Conservation (phyloP, 768 basidiomycete genomes). For the Astraeus odoratus region DNA sequence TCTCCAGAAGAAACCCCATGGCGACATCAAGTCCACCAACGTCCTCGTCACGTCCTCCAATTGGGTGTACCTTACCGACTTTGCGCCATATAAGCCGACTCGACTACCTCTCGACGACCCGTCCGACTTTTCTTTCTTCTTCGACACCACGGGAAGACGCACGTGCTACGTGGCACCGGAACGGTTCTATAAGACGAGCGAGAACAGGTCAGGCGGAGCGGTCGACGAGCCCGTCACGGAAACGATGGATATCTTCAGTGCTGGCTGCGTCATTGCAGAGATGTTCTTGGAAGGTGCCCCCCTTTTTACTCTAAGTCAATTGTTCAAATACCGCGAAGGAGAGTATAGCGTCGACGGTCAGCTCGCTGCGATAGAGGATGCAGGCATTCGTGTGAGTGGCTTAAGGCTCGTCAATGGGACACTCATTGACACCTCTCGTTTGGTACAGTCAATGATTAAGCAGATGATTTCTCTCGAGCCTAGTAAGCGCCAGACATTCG, state of each 20-base stretch:
- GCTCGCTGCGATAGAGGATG: conserved; percentile 71
- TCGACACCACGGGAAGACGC: conserved; percentile 88
- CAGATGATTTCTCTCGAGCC: conserved; percentile 89
- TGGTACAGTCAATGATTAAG: conserved; percentile 67
- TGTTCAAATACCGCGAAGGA: conserved; percentile 90
- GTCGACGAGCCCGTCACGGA: conserved; percentile 76
- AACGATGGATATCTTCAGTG: conserved; percentile 95
- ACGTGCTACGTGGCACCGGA: conserved; percentile 98
- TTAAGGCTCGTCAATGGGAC: background rate
- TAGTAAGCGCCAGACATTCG: conserved; percentile 70
- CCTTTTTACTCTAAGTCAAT: conserved; percentile 87
- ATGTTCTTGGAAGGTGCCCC: conserved; percentile 92
- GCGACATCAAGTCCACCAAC: conserved; percentile 97
- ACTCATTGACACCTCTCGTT: conserved; percentile 15
- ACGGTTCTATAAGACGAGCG: conserved; percentile 80
- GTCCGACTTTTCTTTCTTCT: conserved; percentile 96
- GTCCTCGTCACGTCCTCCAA: conserved; percentile 95
- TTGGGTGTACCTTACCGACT: conserved; percentile 92
- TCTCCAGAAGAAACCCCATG: conserved; percentile 86
- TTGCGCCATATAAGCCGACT: conserved; percentile 91
- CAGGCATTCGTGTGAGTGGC: conserved; percentile 66
- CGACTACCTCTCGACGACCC: conserved; percentile 95
- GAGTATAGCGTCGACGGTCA: conserved; percentile 71
- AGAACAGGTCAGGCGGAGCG: conserved; percentile 48
- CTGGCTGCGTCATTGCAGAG: conserved; percentile 92